Evolutionary conservation across 208 protist genomes (phyloP).

Genomic region (Trypanosomatidae sp.): DNA sequence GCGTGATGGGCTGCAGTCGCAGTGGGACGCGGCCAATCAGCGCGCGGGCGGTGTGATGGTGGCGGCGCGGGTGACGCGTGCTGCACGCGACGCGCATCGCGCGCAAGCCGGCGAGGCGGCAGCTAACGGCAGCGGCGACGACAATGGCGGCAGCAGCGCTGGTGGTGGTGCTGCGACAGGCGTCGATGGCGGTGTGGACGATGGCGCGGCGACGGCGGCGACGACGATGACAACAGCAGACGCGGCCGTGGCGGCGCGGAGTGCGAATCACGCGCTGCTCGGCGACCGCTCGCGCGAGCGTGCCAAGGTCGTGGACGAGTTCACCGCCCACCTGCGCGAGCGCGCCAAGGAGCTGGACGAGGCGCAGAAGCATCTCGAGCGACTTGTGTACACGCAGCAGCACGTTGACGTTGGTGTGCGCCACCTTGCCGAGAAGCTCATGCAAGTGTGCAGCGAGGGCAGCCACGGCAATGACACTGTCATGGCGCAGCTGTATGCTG

Average conservation of each 20-base stretch:
- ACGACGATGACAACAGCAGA: conserved; percentile 2
- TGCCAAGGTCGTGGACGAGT: conserved; percentile 77
- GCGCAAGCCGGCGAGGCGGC: neutral
- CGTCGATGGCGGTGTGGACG: neutral
- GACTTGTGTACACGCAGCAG: conserved; percentile 53
- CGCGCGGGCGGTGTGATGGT: conserved; percentile 27
- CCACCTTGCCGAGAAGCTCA: conserved; percentile 81
- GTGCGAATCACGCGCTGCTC: no score
- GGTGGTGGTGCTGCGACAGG: neutral
- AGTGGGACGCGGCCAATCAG: conserved; percentile 73
- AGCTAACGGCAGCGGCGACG: neutral
- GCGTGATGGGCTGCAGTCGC: conserved; percentile 20
- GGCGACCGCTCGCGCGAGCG: conserved; percentile 28
- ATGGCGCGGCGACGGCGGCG: neutral
- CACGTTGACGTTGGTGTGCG: conserved; percentile 84
- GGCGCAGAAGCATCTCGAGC: conserved; percentile 42
- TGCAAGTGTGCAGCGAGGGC: conserved; percentile 2
- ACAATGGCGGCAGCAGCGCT: neutral
- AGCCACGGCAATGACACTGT: neutral
- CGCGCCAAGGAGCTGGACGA: conserved; percentile 39
- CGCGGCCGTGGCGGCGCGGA: no score
- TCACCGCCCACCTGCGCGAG: conserved; percentile 74
- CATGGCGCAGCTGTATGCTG: neutral
- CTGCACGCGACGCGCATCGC: conserved; percentile 12
- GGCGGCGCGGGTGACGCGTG: conserved; percentile 13